Conservation (phyloP, 2,329 filamentous ascomycete species). For the Macrophomina phaseolina region DNA sequence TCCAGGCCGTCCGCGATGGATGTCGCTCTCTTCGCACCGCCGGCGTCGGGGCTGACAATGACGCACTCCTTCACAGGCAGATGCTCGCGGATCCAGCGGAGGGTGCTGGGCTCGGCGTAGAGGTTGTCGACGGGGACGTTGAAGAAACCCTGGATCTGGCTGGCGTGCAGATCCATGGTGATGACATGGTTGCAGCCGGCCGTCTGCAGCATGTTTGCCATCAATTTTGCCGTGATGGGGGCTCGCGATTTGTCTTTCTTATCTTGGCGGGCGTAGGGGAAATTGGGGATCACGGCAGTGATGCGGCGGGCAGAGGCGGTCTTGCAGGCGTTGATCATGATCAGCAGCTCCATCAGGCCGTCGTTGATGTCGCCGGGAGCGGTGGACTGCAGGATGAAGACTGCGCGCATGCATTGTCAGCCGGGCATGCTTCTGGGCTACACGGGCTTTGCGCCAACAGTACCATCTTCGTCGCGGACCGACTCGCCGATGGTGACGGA, state of each 20-base stretch:
- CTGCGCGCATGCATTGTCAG: slow-evolving; percentile 49
- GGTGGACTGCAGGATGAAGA: slow-evolving; percentile 96
- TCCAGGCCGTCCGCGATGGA: slow-evolving; percentile 92
- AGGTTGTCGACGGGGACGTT: slow-evolving; percentile 82
- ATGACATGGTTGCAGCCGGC: slow-evolving; percentile 93
- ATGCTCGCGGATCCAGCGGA: slow-evolving; percentile 91
- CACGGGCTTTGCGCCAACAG: slow-evolving; percentile 30
- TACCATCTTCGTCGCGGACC: slow-evolving; percentile 93
- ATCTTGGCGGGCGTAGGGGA: slow-evolving; percentile 94
- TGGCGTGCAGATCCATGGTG: slow-evolving; percentile 94
- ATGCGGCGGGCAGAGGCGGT: slow-evolving; percentile 86
- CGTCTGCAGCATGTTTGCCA: slow-evolving; percentile 97
- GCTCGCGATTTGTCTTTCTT: slow-evolving; percentile 97
- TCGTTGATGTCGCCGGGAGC: slow-evolving; percentile 97
- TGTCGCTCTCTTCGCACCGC: slow-evolving; percentile 92
- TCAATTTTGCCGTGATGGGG: slow-evolving; percentile 94
- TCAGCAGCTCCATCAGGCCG: slow-evolving; percentile 95
- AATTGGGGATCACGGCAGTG: slow-evolving; percentile 94
- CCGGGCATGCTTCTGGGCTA: slow-evolving; percentile 3
- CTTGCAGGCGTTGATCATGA: slow-evolving; percentile 97
- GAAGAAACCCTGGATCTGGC: slow-evolving; percentile 96
- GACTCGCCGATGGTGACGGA: slow-evolving; percentile 95
- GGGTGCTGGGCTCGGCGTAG: slow-evolving; percentile 90
- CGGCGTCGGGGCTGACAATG: slow-evolving; percentile 93
- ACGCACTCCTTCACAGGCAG: slow-evolving; percentile 81